Evolutionary conservation across 2,329 filamentous ascomycete genomes (phyloP).

Genomic region (Ophiostoma perfectum): DNA sequence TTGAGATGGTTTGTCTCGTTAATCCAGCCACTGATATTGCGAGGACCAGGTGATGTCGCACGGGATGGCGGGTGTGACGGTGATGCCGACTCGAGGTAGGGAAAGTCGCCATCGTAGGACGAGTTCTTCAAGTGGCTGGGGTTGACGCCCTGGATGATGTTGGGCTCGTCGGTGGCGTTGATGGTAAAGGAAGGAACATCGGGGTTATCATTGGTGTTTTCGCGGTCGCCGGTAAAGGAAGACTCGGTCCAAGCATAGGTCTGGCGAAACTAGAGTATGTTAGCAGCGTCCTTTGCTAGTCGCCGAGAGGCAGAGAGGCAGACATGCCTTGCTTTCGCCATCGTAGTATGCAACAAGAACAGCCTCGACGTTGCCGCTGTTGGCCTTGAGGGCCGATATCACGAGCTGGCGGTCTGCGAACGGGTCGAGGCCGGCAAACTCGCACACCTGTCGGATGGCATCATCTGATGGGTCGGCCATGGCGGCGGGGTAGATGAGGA

Average conservation of each 20-base stretch:
- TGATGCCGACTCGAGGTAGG: conserved; percentile 34
- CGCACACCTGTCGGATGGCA: conserved; percentile 38
- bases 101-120: neutral
- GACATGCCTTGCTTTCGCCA: conserved; percentile 38
- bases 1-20: conserved; percentile 29
- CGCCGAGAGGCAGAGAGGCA: neutral
- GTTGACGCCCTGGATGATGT: conserved; percentile 41
- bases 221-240: conserved; percentile 48
- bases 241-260: conserved; percentile 54
- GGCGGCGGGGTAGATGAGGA: too few relatives aligned
- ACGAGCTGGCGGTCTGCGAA: conserved; percentile 38
- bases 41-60: conserved; percentile 47
- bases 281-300: neutral
- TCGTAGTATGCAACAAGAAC: conserved; percentile 52
- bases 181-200: conserved; percentile 48
- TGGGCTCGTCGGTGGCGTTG: conserved; percentile 44
- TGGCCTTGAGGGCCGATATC: conserved; percentile 40
- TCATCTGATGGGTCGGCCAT: conserved; percentile 35
- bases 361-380: conserved; percentile 43
- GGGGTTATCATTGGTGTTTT: conserved; percentile 35
- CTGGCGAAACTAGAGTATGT: conserved; percentile 37
- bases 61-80: conserved; percentile 60
- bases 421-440: conserved; percentile 37
- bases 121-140: conserved; percentile 37
- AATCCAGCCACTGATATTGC: conserved; percentile 47